Conservation (phyloP, 2,329 filamentous ascomycete genomes). For the Thyridium curvatum region DNA sequence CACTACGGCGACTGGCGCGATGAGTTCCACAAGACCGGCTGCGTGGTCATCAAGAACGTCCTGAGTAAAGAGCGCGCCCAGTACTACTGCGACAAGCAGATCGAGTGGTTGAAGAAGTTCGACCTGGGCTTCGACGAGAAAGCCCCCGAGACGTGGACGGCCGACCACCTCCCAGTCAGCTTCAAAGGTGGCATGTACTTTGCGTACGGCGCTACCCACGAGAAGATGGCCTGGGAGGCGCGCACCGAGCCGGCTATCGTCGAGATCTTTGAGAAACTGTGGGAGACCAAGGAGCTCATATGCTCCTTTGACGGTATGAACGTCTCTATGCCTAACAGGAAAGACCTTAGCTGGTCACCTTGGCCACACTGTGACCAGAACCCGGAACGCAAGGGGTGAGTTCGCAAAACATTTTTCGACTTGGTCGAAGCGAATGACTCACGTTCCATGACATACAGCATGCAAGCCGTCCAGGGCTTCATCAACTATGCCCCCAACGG, state of each 20-base stretch:
- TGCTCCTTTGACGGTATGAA: slow-evolving; percentile 27
- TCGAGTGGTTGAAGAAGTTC: slow-evolving; percentile 12
- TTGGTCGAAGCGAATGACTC: too few relatives aligned
- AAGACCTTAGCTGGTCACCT: slow-evolving; percentile 27
- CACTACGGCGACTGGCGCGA: slow-evolving; percentile 34
- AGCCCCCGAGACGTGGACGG: slow-evolving; percentile 31
- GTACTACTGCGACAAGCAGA: slow-evolving; percentile 30
- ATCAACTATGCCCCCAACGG: slow-evolving; percentile 34
- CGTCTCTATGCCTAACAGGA: slow-evolving; percentile 32
- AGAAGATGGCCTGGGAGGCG: slow-evolving; percentile 37
- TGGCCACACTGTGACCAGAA: slow-evolving; percentile 40
- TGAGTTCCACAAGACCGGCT: slow-evolving; percentile 34
- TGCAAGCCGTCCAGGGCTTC: slow-evolving; percentile 15
- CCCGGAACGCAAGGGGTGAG: slow-evolving; percentile 29
- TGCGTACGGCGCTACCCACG: slow-evolving; percentile 18
- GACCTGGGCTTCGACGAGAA: slow-evolving; percentile 6
- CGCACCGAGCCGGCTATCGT: slow-evolving; percentile 31
- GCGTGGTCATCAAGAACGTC: slow-evolving; percentile 30
- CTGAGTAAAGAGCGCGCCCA: slow-evolving; percentile 28
- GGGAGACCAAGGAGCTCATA: slow-evolving; percentile 22
- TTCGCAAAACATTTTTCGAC: too few relatives aligned
- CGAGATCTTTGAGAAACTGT: slow-evolving; percentile 32
- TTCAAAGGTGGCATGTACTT: slow-evolving; percentile 28
- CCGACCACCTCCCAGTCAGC: slow-evolving; percentile 32
- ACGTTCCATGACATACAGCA: too few relatives aligned